These are phyloP conservation scores for Calonectria pteridis DNA, from an alignment of 2,329 filamentous ascomycete species.

Conservation along the genomic window DNA sequence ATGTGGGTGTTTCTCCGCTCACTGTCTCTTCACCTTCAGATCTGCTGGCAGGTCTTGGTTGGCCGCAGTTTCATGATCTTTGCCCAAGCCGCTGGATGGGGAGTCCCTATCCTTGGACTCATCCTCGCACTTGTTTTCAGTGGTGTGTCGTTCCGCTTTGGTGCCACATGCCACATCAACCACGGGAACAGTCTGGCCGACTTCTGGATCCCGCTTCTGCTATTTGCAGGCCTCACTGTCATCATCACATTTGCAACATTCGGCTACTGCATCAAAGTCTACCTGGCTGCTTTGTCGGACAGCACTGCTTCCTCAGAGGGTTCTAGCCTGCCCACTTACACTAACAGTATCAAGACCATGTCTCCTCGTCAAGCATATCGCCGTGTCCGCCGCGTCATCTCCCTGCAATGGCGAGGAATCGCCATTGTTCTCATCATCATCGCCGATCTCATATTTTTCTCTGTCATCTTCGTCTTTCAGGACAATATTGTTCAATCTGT, in stretches of 20 bases:
- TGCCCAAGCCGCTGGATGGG: slow-evolving; percentile 85
- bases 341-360: slow-evolving; percentile 79
- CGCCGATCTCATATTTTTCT: slow-evolving; percentile 93
- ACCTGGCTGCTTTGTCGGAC: slow-evolving; percentile 85
- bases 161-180: slow-evolving; percentile 93
- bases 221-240: slow-evolving; percentile 80
- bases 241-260: slow-evolving; percentile 88
- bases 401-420: slow-evolving; percentile 95
- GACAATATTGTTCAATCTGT: slow-evolving; percentile 77
- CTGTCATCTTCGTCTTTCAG: slow-evolving; percentile 89
- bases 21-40: slow-evolving; percentile 93
- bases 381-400: slow-evolving; percentile 85
- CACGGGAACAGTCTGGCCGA: slow-evolving; percentile 84
- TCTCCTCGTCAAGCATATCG: slow-evolving; percentile 90
- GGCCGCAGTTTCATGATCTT: slow-evolving; percentile 91
- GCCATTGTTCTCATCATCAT: slow-evolving; percentile 91
- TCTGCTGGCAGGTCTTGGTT: slow-evolving; percentile 95
- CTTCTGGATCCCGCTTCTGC: slow-evolving; percentile 91
- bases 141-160: slow-evolving; percentile 95
- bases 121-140: slow-evolving; percentile 84
- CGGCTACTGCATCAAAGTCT: slow-evolving; percentile 94
- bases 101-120: slow-evolving; percentile 81
- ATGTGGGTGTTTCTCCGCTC: slow-evolving; percentile 95
- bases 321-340: slow-evolving; percentile 78
- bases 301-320: slow-evolving; percentile 77